Evolutionary conservation across 768 basidiomycete species (phyloP), one percentile per base, ranked within the genome.

Genomic region (Suillus ampliporus): DNA sequence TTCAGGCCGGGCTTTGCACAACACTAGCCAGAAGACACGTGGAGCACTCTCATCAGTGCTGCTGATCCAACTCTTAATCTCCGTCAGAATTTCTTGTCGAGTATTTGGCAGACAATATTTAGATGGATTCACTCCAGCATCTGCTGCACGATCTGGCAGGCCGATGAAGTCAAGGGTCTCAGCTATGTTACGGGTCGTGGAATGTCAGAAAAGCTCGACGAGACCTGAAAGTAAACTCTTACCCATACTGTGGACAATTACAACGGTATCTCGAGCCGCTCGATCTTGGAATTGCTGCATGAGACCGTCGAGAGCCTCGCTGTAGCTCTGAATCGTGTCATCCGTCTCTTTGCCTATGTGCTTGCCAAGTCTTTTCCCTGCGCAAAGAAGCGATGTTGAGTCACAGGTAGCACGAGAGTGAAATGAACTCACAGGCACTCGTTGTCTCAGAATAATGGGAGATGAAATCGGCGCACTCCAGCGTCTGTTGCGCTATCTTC

Each of bases 31-130:
- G 23, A 59, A 65, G 14, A 70, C 57, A 4, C 64, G 56, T 19
- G 57, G 38, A 31, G 31, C 35, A 11, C 58, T 46, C 19, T 37
- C 53, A 3, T 40, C 59, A 5, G 19, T 7, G 28, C 21, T 35
- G 43, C 60, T 26, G 8, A 61, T 51, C 71, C 71, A 72, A 21
- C 52, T 37, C 5, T 46, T 57, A 19, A 72, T 69, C 11, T 66
- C 59, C 17, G 62, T 46, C 28, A 72, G 35, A 15, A 70, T 31
- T 1, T 14, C 8, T 14, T 35, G 34, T 17, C 62, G 57, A n/a
- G 71, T 70, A 17, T 61, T 66, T n/a, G 53, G 57, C 5, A 67
- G 38, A 41, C 67, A 70, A 21, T 15, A 46, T 54, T 50, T 58
- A 34, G 58, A 61, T n/a, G 44, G 5, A 17, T 60, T 19, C 11